phyloP scores from a whole-genome alignment of 2,329 filamentous ascomycete species.

The Colletotrichum sidae region DNA sequence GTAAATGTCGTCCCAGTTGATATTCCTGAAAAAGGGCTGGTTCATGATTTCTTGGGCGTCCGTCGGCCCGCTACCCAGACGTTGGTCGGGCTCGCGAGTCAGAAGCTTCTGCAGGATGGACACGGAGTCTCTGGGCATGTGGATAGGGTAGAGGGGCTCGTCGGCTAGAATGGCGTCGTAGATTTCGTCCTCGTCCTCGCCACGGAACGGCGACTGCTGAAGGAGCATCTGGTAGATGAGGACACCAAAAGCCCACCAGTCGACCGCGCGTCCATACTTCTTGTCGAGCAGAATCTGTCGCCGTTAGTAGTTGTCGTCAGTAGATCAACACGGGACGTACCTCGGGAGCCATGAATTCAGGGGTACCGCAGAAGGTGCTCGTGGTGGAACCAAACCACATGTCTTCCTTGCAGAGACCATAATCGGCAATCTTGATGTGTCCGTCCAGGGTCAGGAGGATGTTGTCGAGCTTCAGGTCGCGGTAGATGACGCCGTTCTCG shows the following conservation, averaged over 20 bases:
- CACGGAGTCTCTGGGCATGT: conserved; percentile 98
- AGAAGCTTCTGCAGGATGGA: conserved; percentile 98
- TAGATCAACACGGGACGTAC: conserved; percentile 59
- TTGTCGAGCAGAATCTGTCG: conserved; percentile 92
- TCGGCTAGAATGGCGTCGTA: conserved; percentile 98
- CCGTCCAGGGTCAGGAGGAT: conserved; percentile 95
- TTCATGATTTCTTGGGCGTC: conserved; percentile 99
- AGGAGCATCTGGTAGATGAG: conserved; percentile 99
- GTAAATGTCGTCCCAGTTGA: conserved; percentile 99
- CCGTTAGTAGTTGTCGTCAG: background rate
- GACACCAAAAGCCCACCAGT: conserved; percentile 99
- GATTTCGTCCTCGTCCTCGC: conserved; percentile 98
- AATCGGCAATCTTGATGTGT: conserved; percentile 98
- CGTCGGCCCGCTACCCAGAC: conserved; percentile 92
- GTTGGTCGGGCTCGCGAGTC: conserved; percentile 92
- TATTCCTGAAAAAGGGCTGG: conserved; percentile 96
- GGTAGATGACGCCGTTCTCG: conserved; percentile 98
- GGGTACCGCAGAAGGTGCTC: conserved; percentile 98
- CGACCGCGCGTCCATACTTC: conserved; percentile 96
- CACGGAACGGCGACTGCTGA: conserved; percentile 97
- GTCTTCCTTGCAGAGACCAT: conserved; percentile 98
- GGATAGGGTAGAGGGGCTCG: conserved; percentile 96
- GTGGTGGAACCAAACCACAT: conserved; percentile 99
- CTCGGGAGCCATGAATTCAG: conserved; percentile 99
- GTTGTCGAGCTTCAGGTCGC: conserved; percentile 93